Base-by-base conservation (phyloP, 1,139 yeast species). In the Hemisphaericaspora xylanilytica region DNA sequence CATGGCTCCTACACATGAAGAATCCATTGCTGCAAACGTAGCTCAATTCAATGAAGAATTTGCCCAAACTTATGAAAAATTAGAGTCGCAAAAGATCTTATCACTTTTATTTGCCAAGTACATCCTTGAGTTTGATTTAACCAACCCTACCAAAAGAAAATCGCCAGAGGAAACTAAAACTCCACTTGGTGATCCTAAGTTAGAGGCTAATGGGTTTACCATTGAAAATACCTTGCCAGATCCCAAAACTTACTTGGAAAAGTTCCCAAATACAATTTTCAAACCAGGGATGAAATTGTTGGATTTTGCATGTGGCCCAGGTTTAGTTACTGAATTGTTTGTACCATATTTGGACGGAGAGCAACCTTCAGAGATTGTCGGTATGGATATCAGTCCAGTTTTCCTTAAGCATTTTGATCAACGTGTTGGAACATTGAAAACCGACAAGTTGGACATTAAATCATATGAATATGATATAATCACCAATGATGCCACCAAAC, bases 251-350 rank as follows among this genome's bases (percentile, higher is more conserved):
- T 49, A 47, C 28, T 18, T 31, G 9, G 14, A 31, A 6, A 24
- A 46, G 3, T 41, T 36, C 34, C 53, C 57, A 3, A 30, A 44
- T 13, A 35, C 53, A n/a, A 36, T 55, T 14, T 48, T 60, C 48
- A 56, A 49, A 33, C 60, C 61, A 3, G 67, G 65, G 2, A 51
- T 53, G 42, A 55, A 50, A 27, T 31, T 63, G 18, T 42, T 71
- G 41, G 76, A 71, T 48, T 70, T 71, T 49, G 75, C 75, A 2
- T 70, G 75, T 46, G 76, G 77, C 2, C 62, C 74, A 0, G 77
- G 75, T 0, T 41, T 67, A 13, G 57, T 67, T 12, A 58, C 68
- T 2, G 50, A 55, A 40, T 52, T 52, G 16, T 41, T 70, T 17
- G 55, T 53, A 2, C 67, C 69, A 1, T 63, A 59, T 41, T 45